Base-by-base conservation (phyloP, 345 rosid genomes). In the Citrus maxima region DNA sequence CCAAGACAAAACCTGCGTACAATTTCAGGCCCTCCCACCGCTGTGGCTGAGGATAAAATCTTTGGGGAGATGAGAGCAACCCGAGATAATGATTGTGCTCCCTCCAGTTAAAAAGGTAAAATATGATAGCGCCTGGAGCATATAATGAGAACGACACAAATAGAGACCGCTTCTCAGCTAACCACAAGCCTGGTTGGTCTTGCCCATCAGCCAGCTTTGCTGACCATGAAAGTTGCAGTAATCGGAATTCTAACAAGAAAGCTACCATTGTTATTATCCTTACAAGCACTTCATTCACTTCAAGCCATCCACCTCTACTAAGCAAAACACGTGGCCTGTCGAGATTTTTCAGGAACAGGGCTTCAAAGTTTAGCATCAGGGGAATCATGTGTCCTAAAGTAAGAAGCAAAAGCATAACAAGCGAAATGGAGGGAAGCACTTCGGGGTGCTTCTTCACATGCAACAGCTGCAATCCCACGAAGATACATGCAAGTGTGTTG, bases 331-430 rank as follows among this genome's bases (percentile, higher is more conserved):
- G 75, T 32, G 12, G 65, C 28, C 73, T 22, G 34, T 62, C 77
- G 37, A 49, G 83, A 24, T 55, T 78, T 46, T 46, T 14, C 2
- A 72, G 60, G 75, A 87, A 82, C 70, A 83, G 38, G 65, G 83
- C 85, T 75, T 87, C 90, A 10, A 83, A 80, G 73, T 85, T 86
- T 65, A 90, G 75, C 66, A 81, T 25, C 7, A 90, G 82, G 16
- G 92, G 90, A 61, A 86, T 38, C 83, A 82, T 59, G 74, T 85
- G 77, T 58, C 91, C 84, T 61, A 88, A 40, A 30, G 83, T 81
- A 72, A 90, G 88, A 63, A 90, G 79, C n/a, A 70, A 10, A 56
- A 88, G 92, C 92, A 85, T 88, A 68, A 84, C 22, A 34, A 88
- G 30, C 30, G 92, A 90, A 78, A 81, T 78, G 61, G 59, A 83